These are phyloP conservation scores for Chaetomiaceae sp. DNA, from an alignment of 2,329 filamentous ascomycete genomes.

Conservation along the genomic window DNA sequence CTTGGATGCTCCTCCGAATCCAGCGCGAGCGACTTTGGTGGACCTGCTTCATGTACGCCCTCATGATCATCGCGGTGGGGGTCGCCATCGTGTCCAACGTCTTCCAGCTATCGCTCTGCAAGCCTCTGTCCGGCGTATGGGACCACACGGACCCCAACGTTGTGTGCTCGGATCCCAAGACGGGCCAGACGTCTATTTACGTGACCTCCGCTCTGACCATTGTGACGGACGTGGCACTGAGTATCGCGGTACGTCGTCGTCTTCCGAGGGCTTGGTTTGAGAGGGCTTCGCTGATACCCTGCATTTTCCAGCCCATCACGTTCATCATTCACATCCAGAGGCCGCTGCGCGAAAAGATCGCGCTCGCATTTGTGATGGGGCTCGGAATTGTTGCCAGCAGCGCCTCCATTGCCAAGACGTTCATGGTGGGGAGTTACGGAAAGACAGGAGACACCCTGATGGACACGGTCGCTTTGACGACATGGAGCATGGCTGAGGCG, in stretches of 20 bases:
- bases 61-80: constrained; percentile 10
- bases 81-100: constrained; percentile 14
- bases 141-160: constrained; percentile 12
- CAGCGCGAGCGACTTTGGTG: constrained; percentile 12
- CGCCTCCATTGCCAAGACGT: constrained; percentile 17
- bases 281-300: not conserved
- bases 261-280: too few relatives aligned
- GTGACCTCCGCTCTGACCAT: constrained; percentile 14
- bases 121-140: constrained; percentile 15
- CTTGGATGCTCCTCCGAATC: constrained; percentile 17
- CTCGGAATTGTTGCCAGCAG: constrained; percentile 17
- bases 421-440: constrained; percentile 15
- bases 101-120: constrained; percentile 15
- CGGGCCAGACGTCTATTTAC: constrained; percentile 14
- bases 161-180: constrained; percentile 7
- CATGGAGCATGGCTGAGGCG: constrained; percentile 17
- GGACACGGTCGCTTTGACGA: constrained; percentile 15
- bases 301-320: constrained; percentile 9
- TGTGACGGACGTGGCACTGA: constrained; percentile 14
- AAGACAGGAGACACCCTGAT: constrained; percentile 17
- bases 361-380: constrained; percentile 17
- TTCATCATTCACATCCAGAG: constrained; percentile 18
- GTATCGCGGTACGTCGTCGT: constrained; percentile 7
- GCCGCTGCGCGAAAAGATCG: constrained; percentile 18
- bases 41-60: constrained; percentile 10